A percentile compares a stretch with the other conserved stretches of the same genome.
Evolutionary conservation across 108 stramenopile species (phyloP).

Genomic region (Cyclotella atomus): DNA sequence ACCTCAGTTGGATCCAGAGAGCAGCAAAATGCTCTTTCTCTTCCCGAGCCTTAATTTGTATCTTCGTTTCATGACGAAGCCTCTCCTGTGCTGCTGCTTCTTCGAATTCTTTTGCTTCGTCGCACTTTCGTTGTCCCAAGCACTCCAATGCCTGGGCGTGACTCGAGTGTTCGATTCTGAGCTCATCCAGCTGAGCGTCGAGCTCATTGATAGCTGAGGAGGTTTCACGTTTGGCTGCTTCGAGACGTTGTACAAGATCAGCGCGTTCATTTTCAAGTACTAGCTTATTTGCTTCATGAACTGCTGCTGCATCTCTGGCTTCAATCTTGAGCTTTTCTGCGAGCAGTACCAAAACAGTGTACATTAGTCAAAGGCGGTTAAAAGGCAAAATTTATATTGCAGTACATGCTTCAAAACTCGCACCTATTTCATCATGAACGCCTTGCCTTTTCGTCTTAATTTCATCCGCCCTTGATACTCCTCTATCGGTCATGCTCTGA

Average conservation of each 20-base stretch:
- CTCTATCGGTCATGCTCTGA: not conserved
- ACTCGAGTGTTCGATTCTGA: constrained; percentile 9
- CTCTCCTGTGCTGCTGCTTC: not conserved
- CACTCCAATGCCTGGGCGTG: not conserved
- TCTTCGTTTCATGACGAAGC: not conserved
- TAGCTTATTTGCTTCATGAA: constrained; percentile 10
- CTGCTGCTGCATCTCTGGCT: constrained; percentile 2
- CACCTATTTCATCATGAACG: constrained; percentile 24
- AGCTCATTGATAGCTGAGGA: not conserved
- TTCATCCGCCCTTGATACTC: not conserved
- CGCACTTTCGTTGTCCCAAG: constrained; percentile 7
- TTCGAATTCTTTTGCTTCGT: constrained; percentile 13
- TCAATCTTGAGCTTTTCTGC: not conserved
- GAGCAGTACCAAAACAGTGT: not conserved
- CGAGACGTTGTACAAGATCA: not conserved
- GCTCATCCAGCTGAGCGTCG: not conserved
- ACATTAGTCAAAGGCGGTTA: not conserved
- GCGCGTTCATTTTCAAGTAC: constrained; percentile 2
- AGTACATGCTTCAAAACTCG: no score
- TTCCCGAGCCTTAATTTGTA: not conserved
- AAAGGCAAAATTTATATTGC: not conserved
- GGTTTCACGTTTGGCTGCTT: not conserved
- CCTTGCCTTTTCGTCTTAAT: not conserved
- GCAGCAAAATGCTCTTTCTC: constrained; percentile 32
- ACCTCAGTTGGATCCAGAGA: constrained; percentile 39